A percentile compares a stretch with the other conserved stretches of the same genome.
Evolutionary conservation across 495 filamentous ascomycete species (phyloP).

Genomic region (Neurospora sp.): DNA sequence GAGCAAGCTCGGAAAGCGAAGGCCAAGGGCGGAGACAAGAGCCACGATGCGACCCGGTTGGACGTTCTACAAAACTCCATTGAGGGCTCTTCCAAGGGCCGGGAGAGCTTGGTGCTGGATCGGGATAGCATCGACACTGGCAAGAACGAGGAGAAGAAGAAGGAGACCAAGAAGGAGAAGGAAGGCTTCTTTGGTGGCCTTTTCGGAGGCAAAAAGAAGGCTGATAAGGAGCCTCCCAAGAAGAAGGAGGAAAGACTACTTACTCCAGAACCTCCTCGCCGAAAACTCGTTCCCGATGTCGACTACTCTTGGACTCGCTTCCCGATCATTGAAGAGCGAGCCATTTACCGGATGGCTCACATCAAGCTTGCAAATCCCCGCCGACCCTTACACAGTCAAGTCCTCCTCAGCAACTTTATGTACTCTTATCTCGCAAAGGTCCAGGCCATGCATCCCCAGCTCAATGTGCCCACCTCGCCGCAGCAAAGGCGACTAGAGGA

Average conservation of each 20-base stretch:
- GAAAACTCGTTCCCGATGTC: constrained; percentile 67
- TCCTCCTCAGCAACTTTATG: constrained; percentile 99
- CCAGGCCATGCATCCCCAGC: constrained; percentile 93
- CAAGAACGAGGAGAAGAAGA: constrained; percentile 74
- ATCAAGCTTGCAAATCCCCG: constrained; percentile 97
- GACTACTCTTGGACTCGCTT: constrained; percentile 97
- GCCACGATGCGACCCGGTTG: constrained; percentile 64
- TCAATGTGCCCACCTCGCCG: constrained; percentile 62
- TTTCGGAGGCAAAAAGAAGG: constrained; percentile 77
- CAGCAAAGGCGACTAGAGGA: constrained; percentile 52
- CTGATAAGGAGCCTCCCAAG: constrained; percentile 56
- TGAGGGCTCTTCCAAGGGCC: constrained; percentile 52
- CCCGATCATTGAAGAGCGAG: constrained; percentile 88
- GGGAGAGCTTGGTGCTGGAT: constrained; percentile 75
- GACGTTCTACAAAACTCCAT: constrained; percentile 77
- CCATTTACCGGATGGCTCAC: constrained; percentile 97
- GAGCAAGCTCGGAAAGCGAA: constrained; percentile 50
- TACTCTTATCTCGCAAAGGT: constrained; percentile 98
- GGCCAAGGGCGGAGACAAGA: constrained; percentile 42
- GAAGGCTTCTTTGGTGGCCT: constrained; percentile 75
- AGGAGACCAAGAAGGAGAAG: constrained; percentile 88
- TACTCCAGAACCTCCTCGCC: constrained; percentile 69
- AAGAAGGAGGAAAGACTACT: constrained; percentile 58
- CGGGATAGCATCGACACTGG: constrained; percentile 61
- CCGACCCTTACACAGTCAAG: constrained; percentile 85